Base-by-base conservation (phyloP, 345 rosid genomes). In the Lagerstroemia speciosa region DNA sequence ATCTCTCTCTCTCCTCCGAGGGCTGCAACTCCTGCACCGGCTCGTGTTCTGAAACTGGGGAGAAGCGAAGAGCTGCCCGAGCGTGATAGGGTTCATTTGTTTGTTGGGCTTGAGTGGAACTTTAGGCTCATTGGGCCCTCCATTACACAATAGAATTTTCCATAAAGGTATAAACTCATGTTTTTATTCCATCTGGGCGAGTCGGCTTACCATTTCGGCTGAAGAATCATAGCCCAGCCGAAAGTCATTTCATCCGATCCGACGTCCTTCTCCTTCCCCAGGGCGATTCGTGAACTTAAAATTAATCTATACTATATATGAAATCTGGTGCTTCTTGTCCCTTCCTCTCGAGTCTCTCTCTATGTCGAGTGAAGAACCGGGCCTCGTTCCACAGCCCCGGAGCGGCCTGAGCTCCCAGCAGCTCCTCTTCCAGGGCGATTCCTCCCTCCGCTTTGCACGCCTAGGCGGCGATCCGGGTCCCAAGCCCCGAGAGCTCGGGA, bases 341-440 rank as follows among this genome's bases (percentile, higher is more conserved):
- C 19, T 7, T 8, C 3, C 10, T 6, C 31, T 6, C 8, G 14
- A 5, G 15, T 14, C 63, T 58, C 29, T 14, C 33, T 12, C 63
- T 27, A 83, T 85, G 92, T 81, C 89, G 8, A 75, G 83, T 8
- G 84, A 84, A 53, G 83, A 83, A 64, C 78, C 80, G 41, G 70
- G 70, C 41, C 43, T 72, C 53, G 69, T 72, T 41, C 75, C 58
- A 22, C 69, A 24, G 31, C 32, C 43, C 48, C 84, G 29, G 70
- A 67, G 77, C 48, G 76, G 81, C 67, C 78, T 83, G 24, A 86
- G 85, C 64, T 69, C 86, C 12, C 89, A 75, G 67, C 85, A 37
- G 31, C 46, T 80, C 53, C 67, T 85, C 33, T 86, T 83, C 80
- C 86, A 80, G 27, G 88, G 85, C 69, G 90, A 87, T 19, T 30